Evolutionary conservation across 257 asterid genomes (phyloP).

Genomic region (Fraxinus quadrangulata): DNA sequence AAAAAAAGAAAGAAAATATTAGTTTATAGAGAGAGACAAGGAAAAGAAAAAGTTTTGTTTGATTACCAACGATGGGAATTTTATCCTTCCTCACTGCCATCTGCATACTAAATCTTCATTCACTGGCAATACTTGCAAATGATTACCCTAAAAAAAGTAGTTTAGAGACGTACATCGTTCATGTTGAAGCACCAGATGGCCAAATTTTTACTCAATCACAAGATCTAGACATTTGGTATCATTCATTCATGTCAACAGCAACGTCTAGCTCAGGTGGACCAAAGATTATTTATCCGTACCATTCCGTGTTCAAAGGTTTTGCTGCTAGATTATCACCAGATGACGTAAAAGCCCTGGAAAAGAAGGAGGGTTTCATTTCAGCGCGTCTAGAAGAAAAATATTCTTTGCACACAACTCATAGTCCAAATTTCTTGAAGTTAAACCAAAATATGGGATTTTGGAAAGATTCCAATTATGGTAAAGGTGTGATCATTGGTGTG

Average conservation of each 20-base stretch:
- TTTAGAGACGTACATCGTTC: constrained; percentile 1
- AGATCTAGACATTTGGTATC: neutral
- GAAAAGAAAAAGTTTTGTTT: neutral
- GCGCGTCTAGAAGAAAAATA: neutral
- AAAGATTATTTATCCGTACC: neutral
- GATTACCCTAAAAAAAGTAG: neutral
- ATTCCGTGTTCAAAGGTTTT: neutral
- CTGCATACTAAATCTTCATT: neutral
- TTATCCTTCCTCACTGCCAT: neutral
- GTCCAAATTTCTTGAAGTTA: constrained; percentile 1
- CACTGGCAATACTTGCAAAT: neutral
- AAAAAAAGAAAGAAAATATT: too few species aligned
- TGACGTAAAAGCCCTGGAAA: neutral
- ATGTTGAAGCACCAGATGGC: neutral
- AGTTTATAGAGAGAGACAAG: neutral
- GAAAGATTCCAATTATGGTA: neutral
- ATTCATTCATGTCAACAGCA: neutral
- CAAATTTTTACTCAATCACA: neutral
- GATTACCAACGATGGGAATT: neutral
- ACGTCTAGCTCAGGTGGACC: neutral
- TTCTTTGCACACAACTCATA: constrained; percentile 7
- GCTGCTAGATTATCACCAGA: neutral
- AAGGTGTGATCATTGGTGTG: constrained; percentile 2
- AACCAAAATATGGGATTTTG: constrained; percentile 11
- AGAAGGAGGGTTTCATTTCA: neutral